phyloP scores from a whole-genome alignment of 371 early-diverging fungal species.

The Syncephalastrum sp. region DNA sequence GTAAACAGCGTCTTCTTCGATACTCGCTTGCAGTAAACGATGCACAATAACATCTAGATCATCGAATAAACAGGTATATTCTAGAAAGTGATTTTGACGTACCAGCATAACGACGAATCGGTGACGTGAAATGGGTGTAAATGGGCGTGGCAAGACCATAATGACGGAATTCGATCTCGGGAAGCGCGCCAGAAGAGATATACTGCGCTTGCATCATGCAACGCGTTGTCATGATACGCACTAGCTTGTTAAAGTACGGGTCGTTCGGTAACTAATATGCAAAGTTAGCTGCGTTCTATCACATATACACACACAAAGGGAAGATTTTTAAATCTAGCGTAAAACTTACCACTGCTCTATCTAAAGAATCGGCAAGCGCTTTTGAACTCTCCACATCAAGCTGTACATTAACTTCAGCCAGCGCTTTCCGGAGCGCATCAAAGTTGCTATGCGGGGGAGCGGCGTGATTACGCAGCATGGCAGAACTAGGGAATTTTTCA shows the following conservation, averaged over 20 bases:
- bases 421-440: slow-evolving; percentile 70
- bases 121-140: slow-evolving; percentile 96
- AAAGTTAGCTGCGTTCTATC: neutral
- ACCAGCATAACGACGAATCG: slow-evolving; percentile 94
- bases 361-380: slow-evolving; percentile 81
- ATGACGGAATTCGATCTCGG: slow-evolving; percentile 80
- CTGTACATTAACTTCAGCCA: slow-evolving; percentile 53
- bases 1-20: slow-evolving; percentile 58
- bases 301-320: too few species aligned
- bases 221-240: slow-evolving; percentile 90
- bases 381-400: slow-evolving; percentile 60
- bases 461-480: slow-evolving; percentile 88
- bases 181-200: slow-evolving; percentile 79
- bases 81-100: slow-evolving; percentile 11
- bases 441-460: slow-evolving; percentile 79
- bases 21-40: slow-evolving; percentile 81
- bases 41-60: slow-evolving; percentile 91
- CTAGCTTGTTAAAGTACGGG: slow-evolving; percentile 86
- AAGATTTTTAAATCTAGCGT: neutral
- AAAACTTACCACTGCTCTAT: slow-evolving; percentile 61
- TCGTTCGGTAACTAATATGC: slow-evolving; percentile 57
- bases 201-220: slow-evolving; percentile 95
- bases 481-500: slow-evolving; percentile 85
- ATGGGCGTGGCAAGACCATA: slow-evolving; percentile 86
- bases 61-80: neutral